Evolutionary conservation across 2,329 filamentous ascomycete species (phyloP), one percentile per base, ranked within the genome.

Genomic region (Dactylellina cionopaga): DNA sequence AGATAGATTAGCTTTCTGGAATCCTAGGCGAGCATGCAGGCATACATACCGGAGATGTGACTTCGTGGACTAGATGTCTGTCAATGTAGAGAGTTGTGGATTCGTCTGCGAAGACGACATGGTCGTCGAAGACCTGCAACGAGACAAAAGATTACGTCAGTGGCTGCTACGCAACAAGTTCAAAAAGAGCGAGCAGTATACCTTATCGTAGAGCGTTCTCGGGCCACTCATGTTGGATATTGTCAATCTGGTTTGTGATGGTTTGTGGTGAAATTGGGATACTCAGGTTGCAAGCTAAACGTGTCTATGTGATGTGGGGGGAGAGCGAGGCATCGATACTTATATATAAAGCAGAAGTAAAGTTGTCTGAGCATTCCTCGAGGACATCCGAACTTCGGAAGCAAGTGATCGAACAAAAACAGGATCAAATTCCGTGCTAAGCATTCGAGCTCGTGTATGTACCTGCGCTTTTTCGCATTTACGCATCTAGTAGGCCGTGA

Each of bases 41-140:
- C 35, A 56, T 74, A 81, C 89, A 80, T 86, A 92, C 90, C 75
- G 95, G 95, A 78, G 94, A 97, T 78, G 95, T 99, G 80, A 99
- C 95, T 85, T 99, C 95, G 81, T 99, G 95, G 74, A 98, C 93
- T 74, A 99, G 86, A 85, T 99, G 95, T 81, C 95, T 84, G 92
- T 92, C 92, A 80, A 98, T 98, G 81, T 98, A 98, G 70, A 98
- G 77, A 22, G 85, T 75, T 96, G 84, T 78, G 96, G 85, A 71
- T 68, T 93, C 94, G 82, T 98, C 94, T 63, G 96, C 91, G 79
- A 97, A 92, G 79, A 99, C 93, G 78, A 98, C 90, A 81, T 99
- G 95, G 83, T 90, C 90, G 78, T 92, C 88, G 78, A 98, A 90
- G 82, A 98, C 93, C 88, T 98, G 39, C 22, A 27, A 24, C n/a